Base-by-base conservation (phyloP, 352 stramenopile species). In the Phytophthora aleatoria region DNA sequence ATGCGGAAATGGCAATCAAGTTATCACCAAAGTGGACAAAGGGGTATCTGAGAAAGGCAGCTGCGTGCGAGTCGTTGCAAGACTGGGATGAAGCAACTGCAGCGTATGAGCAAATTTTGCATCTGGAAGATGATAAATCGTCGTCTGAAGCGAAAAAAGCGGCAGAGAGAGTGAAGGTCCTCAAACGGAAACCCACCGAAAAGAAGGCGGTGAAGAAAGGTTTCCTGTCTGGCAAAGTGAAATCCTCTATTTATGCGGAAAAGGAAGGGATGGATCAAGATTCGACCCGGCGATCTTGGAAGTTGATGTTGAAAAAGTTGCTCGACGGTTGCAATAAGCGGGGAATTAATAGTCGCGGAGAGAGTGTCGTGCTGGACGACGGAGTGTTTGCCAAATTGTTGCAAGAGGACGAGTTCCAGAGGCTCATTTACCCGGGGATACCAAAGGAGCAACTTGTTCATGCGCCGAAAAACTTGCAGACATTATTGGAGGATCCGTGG, bases 1-100 rank as follows among this genome's bases (percentile, higher is more conserved):
- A 98, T 55, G 96, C 97, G 0, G 67, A 95, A 28, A 50, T 55
- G 10, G 85, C 95, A 1, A 85, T 97, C 15, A 28, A 74, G n/a
- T 54, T 97, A 1, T 84, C 97, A 38, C 76, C 91, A 0, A 80
- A 57, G 5, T 99, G 97, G 85, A 57, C 88, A 33, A 99, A 99
- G 79, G 77, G 80, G 6, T 94, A 97, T 72, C 93, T 95, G 65
- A 84, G 97, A 42, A 88, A 95, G 57, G 97, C 90, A 16, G 79
- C 87, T 35, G 95, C 95, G 1, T 87, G 81, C 28, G 80, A 91
- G 61, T 72, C 77, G 5, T 74, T 96, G 38, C 53, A 81, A 38
- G 61, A 87, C 26, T 84, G 57, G 54, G 12, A 55, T 3, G 76
- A 92, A 9, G 96, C 97, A 13, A 51, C 95, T 3, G 67, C 68